A percentile compares a stretch with the other conserved stretches of the same genome.
These are phyloP conservation scores for Cytospora piceicola DNA, from an alignment of 2,329 filamentous ascomycete genomes.

Conservation along the genomic window DNA sequence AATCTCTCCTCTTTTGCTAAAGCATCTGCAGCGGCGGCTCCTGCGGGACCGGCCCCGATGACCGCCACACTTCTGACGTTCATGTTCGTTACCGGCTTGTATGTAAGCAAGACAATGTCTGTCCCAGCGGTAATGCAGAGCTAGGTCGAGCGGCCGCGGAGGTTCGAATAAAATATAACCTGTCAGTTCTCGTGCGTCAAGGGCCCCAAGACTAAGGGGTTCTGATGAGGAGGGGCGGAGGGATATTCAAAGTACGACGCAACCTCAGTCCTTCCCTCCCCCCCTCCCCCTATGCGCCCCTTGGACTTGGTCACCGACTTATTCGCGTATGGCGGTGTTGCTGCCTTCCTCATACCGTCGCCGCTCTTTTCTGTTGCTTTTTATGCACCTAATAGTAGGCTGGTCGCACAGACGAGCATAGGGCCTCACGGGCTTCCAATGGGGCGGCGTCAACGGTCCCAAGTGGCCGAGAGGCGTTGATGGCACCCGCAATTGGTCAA, in stretches of 20 bases:
- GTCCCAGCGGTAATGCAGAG: not conserved
- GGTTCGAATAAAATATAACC: not conserved
- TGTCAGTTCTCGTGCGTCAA: slow-evolving; percentile 1
- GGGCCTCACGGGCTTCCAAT: not conserved
- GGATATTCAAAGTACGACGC: slow-evolving; percentile 3
- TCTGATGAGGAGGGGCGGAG: not conserved
- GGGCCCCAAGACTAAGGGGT: not conserved
- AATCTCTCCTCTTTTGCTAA: slow-evolving; percentile 21
- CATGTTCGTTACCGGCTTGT: not conserved
- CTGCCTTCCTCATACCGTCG: not conserved
- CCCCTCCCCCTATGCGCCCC: not conserved
- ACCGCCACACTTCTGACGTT: slow-evolving; percentile 21
- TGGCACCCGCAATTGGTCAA: not conserved
- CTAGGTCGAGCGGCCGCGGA: not conserved
- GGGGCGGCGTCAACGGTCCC: not conserved
- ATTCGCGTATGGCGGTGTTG: not conserved
- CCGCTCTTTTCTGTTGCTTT: slow-evolving; percentile 1
- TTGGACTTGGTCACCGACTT: not conserved
- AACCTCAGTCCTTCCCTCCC: not conserved
- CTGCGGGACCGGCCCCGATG: slow-evolving; percentile 26
- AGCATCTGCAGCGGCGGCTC: slow-evolving; percentile 21
- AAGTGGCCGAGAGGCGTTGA: not conserved
- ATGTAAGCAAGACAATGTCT: not conserved
- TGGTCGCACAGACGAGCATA: slow-evolving; percentile 3
- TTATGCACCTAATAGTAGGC: slow-evolving; percentile 2